Evolutionary conservation across 148 eudicot genomes (phyloP), one percentile per base, ranked within the genome.

Genomic region (Heliamphora exappendiculata): DNA sequence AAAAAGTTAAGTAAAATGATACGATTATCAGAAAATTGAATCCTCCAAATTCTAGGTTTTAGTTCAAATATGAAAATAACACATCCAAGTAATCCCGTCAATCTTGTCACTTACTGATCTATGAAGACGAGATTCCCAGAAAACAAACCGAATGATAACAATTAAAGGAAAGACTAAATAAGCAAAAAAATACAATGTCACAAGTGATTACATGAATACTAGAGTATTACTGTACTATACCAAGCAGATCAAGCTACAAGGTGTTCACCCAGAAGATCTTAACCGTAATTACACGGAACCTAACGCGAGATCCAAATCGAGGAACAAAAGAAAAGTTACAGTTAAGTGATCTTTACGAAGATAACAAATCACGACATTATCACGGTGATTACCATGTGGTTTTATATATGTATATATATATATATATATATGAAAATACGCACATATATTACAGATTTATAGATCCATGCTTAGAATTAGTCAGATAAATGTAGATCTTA

Each of bases 401-500:
- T 22, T 12, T 9, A 19, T 47, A 45, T 5, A 31, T 9, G 29
- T 0, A 20, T 17, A 50, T 22, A 50, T 16, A 9, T 1, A 55
- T 54, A 37, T 13, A 33, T 8, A 34, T n/a, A 14, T 22, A 16
- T 1, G 7, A 4, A 28, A 24, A 13, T 5, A 22, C 1, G n/a
- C 1, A n/a, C 41, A 7, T 67, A 67, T 5, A 36, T n/a, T 19
- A 28, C 0, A 39, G 17, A n/a, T 37, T 53, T 29, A 62, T 26
- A 24, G 57, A 74, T 41, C 39, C 39, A 44, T 16, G 37, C 24
- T 44, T 1, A 29, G 14, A 62, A 60, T 17, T 20, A 44, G 5
- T 11, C 22, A 12, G 5, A 2, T 11, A 75, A 19, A 10, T 31
- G 41, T 20, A 39, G 59, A 75, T 75, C 78, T 75, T 75, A 75